Percentiles rank a stretch among this genome's conserved stretches.
Evolutionary conservation across 495 filamentous ascomycete genomes (phyloP).

Genomic region (Penicillium longicatenatum): DNA sequence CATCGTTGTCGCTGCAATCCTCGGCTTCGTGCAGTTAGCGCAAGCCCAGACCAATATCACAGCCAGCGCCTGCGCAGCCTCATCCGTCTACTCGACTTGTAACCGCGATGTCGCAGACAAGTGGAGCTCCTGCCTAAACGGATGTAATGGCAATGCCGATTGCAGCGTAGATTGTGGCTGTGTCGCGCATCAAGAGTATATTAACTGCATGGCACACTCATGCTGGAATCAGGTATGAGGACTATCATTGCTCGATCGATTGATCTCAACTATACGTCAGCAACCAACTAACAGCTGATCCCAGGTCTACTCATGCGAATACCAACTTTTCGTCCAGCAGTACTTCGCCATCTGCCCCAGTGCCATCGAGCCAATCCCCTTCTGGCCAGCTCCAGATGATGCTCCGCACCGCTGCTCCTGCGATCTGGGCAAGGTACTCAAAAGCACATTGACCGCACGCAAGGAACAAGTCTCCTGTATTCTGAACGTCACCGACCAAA

Average conservation of each 20-base stretch:
- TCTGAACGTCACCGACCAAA: slow-evolving; percentile 22
- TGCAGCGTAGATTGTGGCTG: slow-evolving; percentile 32
- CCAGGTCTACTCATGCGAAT: slow-evolving; percentile 39
- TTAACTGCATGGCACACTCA: slow-evolving; percentile 34
- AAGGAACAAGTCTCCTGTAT: slow-evolving; percentile 27
- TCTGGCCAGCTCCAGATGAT: slow-evolving; percentile 36
- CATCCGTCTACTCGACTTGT: slow-evolving; percentile 22
- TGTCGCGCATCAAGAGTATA: slow-evolving; percentile 31
- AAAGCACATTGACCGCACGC: slow-evolving; percentile 24
- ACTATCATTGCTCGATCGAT: neutral
- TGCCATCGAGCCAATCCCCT: slow-evolving; percentile 32
- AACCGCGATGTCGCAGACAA: slow-evolving; percentile 26
- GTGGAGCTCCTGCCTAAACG: slow-evolving; percentile 26
- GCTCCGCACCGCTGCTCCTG: slow-evolving; percentile 37
- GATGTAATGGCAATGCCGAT: slow-evolving; percentile 26
- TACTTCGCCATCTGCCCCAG: slow-evolving; percentile 35
- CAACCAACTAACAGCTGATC: neutral
- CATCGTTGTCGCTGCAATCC: slow-evolving; percentile 18
- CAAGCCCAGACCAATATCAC: slow-evolving; percentile 33
- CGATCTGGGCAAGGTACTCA: slow-evolving; percentile 30
- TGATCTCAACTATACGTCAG: neutral
- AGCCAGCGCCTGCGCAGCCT: slow-evolving; percentile 18
- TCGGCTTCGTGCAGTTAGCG: slow-evolving; percentile 18
- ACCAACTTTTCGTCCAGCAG: slow-evolving; percentile 36
- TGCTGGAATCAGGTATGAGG: slow-evolving; percentile 34